phyloP scores from a whole-genome alignment of 257 asterid species.

The Ocimum tenuiflorum region DNA sequence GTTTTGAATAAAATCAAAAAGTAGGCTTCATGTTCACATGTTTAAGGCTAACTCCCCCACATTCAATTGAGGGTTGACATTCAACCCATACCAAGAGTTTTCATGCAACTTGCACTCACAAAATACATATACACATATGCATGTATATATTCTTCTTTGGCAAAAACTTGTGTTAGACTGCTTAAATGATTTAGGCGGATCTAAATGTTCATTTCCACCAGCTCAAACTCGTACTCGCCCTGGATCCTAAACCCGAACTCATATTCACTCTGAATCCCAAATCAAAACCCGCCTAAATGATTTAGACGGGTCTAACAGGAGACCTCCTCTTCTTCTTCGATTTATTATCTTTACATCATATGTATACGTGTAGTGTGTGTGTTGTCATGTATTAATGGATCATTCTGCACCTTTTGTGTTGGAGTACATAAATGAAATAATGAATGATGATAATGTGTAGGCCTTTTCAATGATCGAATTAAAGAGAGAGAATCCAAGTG shows the following conservation, averaged over 20 bases:
- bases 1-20: no score
- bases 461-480: not conserved
- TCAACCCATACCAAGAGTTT: constrained; percentile 14
- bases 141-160: no score
- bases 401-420: constrained; percentile 14
- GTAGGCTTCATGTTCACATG: constrained; percentile 23
- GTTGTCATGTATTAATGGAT: not conserved
- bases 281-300: no score
- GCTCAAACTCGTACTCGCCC: no score
- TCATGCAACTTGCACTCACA: constrained; percentile 1
- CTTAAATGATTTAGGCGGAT: no score
- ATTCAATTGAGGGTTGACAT: constrained; percentile 17
- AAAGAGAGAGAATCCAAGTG: not conserved
- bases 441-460: constrained; percentile 1
- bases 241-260: no score
- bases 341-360: not conserved
- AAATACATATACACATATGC: no score
- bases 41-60: constrained; percentile 20
- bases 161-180: no score
- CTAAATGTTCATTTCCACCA: no score
- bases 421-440: constrained; percentile 14
- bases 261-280: no score
- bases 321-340: no score
- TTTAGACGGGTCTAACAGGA: no score
- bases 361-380: not conserved